phyloP scores from a whole-genome alignment of 73 alveolate species.

The Paramecium sonneborni region DNA sequence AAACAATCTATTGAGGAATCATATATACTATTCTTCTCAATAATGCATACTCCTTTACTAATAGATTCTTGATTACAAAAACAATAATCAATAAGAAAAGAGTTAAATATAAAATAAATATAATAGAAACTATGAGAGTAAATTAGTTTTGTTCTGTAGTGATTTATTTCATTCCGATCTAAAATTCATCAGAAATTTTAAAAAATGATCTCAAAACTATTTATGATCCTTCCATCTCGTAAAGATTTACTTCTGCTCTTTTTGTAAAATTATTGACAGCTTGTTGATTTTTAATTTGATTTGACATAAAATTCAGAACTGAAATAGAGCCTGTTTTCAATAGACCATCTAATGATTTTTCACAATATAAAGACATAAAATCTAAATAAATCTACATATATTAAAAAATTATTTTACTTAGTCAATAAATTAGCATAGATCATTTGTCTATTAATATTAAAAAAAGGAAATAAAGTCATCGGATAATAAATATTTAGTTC shows the following conservation, averaged over 20 bases:
- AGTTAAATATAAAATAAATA: neutral
- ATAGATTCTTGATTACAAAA: neutral
- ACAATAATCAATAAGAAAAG: neutral
- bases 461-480: neutral
- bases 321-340: neutral
- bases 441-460: neutral
- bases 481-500: neutral
- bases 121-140: neutral
- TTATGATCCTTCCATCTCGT: neutral
- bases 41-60: neutral
- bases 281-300: neutral
- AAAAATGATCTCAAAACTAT: neutral
- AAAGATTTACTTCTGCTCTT: constrained; percentile 12
- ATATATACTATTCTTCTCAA: neutral
- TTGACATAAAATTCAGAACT: neutral
- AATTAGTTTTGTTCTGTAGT: neutral
- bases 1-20: neutral
- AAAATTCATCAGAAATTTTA: neutral
- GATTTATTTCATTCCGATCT: neutral
- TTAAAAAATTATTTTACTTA: neutral
- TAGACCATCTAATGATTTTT: neutral
- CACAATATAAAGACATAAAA: neutral
- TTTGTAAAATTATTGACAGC: constrained; percentile 33
- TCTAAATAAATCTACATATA: neutral
- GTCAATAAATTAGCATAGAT: neutral